A percentile compares a stretch with the other conserved stretches of the same genome.
Conservation (phyloP, 163 green algal species). For the Trebouxia gelatinosa region DNA sequence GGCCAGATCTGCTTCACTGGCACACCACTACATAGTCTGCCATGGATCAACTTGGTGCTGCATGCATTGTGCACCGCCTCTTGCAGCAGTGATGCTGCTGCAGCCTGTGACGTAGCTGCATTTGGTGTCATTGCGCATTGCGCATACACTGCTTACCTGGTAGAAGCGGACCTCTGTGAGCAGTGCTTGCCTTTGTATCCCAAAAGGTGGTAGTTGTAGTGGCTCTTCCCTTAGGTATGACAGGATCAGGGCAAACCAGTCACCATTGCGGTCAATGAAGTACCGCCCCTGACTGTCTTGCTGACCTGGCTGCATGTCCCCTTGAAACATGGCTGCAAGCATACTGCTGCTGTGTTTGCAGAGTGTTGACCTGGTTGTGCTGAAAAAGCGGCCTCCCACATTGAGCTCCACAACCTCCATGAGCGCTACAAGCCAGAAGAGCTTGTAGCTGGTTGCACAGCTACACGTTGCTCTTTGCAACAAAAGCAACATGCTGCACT, state of each 20-base stretch:
- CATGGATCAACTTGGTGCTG: neutral
- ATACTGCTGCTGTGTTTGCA: conserved; percentile 18
- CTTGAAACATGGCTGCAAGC: conserved; percentile 18
- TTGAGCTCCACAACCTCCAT: conserved; percentile 22
- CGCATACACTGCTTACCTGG: neutral
- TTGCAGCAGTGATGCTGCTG: too few species aligned
- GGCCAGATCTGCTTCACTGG: too few species aligned
- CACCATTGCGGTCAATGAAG: conserved; percentile 23
- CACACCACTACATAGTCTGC: too few species aligned
- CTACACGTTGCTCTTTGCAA: too few species aligned
- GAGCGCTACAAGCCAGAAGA: neutral
- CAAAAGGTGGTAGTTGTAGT: neutral
- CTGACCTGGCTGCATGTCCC: conserved; percentile 7
- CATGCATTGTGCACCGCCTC: too few species aligned
- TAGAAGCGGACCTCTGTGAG: neutral
- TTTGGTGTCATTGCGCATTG: neutral
- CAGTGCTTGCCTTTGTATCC: conserved; percentile 1
- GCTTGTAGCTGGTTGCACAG: too few species aligned
- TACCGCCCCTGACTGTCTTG: conserved; percentile 19
- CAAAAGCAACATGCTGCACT: too few species aligned
- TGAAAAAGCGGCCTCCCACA: conserved; percentile 15
- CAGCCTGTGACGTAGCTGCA: neutral
- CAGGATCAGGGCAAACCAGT: neutral
- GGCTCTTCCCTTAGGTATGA: conserved; percentile 23
- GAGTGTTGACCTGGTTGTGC: conserved; percentile 12